Evolutionary conservation across 139 green algal genomes (phyloP).

Genomic region (Microglena sp.): DNA sequence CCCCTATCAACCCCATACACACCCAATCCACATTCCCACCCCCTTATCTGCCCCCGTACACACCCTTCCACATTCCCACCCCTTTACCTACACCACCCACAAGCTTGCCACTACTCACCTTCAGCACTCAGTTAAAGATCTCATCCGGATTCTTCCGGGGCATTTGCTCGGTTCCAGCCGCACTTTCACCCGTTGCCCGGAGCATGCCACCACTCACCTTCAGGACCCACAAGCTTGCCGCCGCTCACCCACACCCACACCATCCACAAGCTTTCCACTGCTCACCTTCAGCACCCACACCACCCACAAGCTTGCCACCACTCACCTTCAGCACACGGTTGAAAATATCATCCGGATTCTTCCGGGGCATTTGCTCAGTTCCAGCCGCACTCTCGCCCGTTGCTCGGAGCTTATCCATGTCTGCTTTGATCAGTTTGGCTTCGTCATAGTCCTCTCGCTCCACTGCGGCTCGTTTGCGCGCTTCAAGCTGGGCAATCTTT

Average conservation of each 20-base stretch:
- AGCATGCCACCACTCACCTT: no score
- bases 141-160: constrained; percentile 35
- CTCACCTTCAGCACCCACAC: no score
- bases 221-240: no score
- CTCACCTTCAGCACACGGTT: constrained; percentile 31
- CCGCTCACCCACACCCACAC: no score
- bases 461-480: constrained; percentile 59
- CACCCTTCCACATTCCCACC: no score
- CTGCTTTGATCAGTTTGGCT: constrained; percentile 77
- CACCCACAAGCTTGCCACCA: no score
- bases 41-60: no score
- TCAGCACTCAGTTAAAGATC: constrained; percentile 47
- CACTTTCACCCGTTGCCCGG: constrained; percentile 25
- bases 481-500: constrained; percentile 68
- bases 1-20: neutral
- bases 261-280: no score
- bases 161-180: neutral
- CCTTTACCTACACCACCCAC: no score
- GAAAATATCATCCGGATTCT: constrained; percentile 49
- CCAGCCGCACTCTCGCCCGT: constrained; percentile 19
- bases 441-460: constrained; percentile 87
- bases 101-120: neutral
- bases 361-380: constrained; percentile 3
- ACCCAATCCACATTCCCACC: neutral
- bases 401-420: constrained; percentile 67